These are phyloP conservation scores for Cystoderma amianthinum DNA, from an alignment of 768 basidiomycete species.

Conservation along the genomic window DNA sequence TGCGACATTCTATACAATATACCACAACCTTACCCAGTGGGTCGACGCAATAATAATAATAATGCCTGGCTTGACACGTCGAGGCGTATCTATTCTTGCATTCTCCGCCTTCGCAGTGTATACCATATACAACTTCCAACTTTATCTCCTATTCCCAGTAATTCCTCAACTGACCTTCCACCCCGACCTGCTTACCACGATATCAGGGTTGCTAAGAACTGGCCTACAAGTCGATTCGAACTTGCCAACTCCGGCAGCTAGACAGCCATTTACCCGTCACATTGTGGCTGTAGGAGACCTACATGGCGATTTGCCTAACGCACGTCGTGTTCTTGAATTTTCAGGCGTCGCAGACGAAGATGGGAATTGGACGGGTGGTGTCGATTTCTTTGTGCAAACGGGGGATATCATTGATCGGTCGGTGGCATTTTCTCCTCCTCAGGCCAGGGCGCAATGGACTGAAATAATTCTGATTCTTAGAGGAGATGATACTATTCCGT, in stretches of 20 bases:
- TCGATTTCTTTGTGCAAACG: conserved; percentile 89
- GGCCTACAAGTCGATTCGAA: neutral
- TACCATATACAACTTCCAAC: conserved; percentile 11
- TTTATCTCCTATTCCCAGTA: conserved; percentile 12
- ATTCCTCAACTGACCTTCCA: conserved; percentile 2
- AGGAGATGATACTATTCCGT: conserved; percentile 83
- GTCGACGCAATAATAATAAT: too few species aligned
- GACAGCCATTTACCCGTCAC: conserved; percentile 34
- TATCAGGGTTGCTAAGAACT: neutral
- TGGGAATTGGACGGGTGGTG: conserved; percentile 76
- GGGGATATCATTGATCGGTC: conserved; percentile 94
- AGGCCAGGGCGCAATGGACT: neutral
- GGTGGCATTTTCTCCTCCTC: conserved; percentile 9
- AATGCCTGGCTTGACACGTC: conserved; percentile 1
- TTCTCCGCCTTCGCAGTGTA: conserved; percentile 6
- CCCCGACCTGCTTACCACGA: neutral
- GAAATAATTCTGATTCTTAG: conserved; percentile 24
- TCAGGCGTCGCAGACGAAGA: conserved; percentile 66
- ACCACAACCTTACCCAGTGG: too few species aligned
- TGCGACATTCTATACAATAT: too few species aligned
- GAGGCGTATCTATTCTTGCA: neutral
- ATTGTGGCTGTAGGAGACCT: conserved; percentile 91
- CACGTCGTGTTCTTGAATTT: conserved; percentile 74
- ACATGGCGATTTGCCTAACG: conserved; percentile 83
- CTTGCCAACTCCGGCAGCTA: neutral